Percentiles rank a stretch among this genome's conserved stretches.
phyloP scores from a whole-genome alignment of 805 yeast genomes.

The Lipomyces sp. region DNA sequence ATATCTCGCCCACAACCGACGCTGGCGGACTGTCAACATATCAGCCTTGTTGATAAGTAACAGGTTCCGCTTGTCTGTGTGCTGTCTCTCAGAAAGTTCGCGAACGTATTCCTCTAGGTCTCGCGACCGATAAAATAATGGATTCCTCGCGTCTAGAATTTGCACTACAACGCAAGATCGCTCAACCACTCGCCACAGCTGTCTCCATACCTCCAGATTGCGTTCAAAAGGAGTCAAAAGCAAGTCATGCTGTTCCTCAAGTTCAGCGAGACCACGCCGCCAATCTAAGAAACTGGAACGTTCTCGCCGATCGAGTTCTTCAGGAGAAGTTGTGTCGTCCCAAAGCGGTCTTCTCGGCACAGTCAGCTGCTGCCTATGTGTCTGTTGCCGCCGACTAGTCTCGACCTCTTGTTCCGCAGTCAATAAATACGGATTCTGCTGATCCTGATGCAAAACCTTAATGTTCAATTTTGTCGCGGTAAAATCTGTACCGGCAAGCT shows the following conservation, averaged over 20 bases:
- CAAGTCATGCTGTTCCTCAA: slow-evolving; percentile 84
- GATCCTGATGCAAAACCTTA: slow-evolving; percentile 72
- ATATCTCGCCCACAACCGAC: slow-evolving; percentile 84
- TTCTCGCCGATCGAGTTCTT: slow-evolving; percentile 82
- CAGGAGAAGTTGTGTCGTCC: slow-evolving; percentile 71
- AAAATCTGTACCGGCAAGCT: slow-evolving; percentile 93
- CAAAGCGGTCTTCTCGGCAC: slow-evolving; percentile 94
- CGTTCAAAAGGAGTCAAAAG: slow-evolving; percentile 95
- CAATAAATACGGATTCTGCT: slow-evolving; percentile 62
- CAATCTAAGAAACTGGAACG: slow-evolving; percentile 89
- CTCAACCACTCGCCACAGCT: slow-evolving; percentile 96
- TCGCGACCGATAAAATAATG: slow-evolving; percentile 82
- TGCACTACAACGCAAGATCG: slow-evolving; percentile 93
- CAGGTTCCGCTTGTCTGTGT: slow-evolving; percentile 64
- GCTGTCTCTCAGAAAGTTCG: slow-evolving; percentile 59
- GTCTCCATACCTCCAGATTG: slow-evolving; percentile 97
- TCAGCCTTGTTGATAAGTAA: slow-evolving; percentile 93
- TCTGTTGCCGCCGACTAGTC: slow-evolving; percentile 63
- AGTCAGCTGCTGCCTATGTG: slow-evolving; percentile 60
- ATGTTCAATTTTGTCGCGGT: slow-evolving; percentile 88
- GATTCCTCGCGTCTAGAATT: slow-evolving; percentile 97
- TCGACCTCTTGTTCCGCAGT: slow-evolving; percentile 63
- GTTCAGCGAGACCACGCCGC: slow-evolving; percentile 85
- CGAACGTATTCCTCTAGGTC: slow-evolving; percentile 85
- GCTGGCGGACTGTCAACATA: slow-evolving; percentile 73